phyloP scores from a whole-genome alignment of 83 land plant species.

The Larix sibirica region DNA sequence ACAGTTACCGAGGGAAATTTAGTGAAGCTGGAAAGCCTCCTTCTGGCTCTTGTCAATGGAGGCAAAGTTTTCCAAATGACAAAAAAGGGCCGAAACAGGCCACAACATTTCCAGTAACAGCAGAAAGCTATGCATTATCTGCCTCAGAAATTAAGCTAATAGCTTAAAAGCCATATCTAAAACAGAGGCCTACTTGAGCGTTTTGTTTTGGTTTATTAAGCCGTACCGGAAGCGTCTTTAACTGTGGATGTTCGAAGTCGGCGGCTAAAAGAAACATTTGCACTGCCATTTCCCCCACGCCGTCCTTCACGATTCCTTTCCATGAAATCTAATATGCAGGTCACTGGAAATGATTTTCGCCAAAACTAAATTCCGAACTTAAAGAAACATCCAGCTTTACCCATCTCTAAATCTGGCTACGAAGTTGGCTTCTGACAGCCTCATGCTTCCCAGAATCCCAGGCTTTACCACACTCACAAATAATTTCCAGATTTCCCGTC shows the following conservation, averaged over 20 bases:
- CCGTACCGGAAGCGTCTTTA: constrained; percentile 43
- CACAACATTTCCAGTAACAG: background rate
- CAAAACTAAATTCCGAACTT: background rate
- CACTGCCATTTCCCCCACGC: constrained; percentile 36
- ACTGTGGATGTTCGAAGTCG: constrained; percentile 39
- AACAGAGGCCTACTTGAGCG: background rate
- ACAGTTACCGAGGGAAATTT: background rate
- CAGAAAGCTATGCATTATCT: background rate
- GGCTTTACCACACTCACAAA: background rate
- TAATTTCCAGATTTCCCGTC: background rate
- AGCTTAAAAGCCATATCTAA: background rate
- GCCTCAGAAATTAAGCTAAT: background rate
- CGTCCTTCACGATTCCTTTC: constrained; percentile 45
- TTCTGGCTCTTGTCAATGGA: too few relatives aligned
- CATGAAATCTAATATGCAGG: constrained; percentile 27
- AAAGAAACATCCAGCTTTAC: background rate
- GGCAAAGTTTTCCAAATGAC: background rate
- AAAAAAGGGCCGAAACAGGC: background rate
- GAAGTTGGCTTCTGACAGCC: background rate
- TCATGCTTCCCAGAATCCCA: background rate
- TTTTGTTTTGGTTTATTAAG: background rate
- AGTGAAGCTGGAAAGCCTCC: background rate
- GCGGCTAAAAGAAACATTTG: constrained; percentile 40
- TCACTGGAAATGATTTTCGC: background rate
- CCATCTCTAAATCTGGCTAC: constrained; percentile 1